phyloP scores from a whole-genome alignment of 345 rosid genomes.

The Isatis tinctoria region DNA sequence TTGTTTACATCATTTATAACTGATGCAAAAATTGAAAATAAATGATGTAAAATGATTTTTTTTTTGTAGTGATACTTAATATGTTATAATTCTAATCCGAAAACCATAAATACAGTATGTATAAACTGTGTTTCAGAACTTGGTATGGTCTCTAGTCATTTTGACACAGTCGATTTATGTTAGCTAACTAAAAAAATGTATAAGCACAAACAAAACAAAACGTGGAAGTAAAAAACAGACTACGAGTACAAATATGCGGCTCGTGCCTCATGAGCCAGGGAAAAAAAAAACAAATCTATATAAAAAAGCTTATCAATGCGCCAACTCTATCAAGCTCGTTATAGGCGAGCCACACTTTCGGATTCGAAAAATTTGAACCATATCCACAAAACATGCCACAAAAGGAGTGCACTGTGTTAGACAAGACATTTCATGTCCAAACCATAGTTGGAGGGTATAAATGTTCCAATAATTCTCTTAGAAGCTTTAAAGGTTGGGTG shows the following conservation, averaged over 20 bases:
- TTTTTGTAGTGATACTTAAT: neutral
- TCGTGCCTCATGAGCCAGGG: neutral
- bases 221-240: neutral
- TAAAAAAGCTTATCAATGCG: neutral
- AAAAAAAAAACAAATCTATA: neutral
- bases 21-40: no score
- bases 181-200: neutral
- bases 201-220: neutral
- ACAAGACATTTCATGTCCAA: neutral
- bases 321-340: neutral
- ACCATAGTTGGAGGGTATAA: neutral
- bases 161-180: neutral
- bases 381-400: neutral
- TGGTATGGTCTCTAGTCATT: neutral
- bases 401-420: neutral
- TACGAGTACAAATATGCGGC: neutral
- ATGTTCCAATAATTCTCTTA: neutral
- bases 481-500: neutral
- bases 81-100: neutral
- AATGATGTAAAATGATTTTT: no score
- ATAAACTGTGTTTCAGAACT: neutral
- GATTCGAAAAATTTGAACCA: neutral
- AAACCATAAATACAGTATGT: neutral
- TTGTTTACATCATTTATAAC: no score
- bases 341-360: neutral